Evolutionary conservation across 306 rosid genomes (phyloP), one percentile per base, ranked within the genome.

Genomic region (Gastrolobium bilobum): DNA sequence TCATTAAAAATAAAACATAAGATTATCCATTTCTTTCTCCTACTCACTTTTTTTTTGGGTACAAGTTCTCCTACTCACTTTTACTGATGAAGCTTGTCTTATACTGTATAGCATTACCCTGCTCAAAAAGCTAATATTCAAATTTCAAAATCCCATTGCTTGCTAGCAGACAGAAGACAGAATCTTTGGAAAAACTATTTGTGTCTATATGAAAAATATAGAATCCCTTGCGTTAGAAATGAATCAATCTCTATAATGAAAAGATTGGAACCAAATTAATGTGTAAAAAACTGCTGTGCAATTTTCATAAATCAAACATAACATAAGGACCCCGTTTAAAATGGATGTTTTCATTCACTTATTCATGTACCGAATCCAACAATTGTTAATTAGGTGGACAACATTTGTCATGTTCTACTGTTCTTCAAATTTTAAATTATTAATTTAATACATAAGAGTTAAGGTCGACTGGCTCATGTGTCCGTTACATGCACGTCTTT

Each of bases 401-500:
- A 9, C 50, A 66, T 47, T 76, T 63, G 46, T 50, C 58, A 38
- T 63, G 46, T 37, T 53, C n/a, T 15, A 3, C 38, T 54, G 51
- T 3, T 52, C 5, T 38, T 14, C 34, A 9, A 68, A 4, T 30
- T 15, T 20, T 2, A 68, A 43, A 30, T 34, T 30, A 30, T 58
- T 43, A 6, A n/a, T 59, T 13, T 0, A 13, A 57, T 60, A 31
- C 47, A 9, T 2, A 35, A 65, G 64, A 42, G n/a, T 65, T 77
- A 42, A 76, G 65, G 73, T 39, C 56, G 35, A 15, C 74, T 52
- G 63, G 64, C 63, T 48, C 39, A 43, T 13, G 1, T 26, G 15
- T 30, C 34, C 11, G 15, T 34, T 4, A 52, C 40, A 75, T 33
- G 14, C 62, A 62, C 51, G 31, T 48, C 71, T 40, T 20, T 67